Base-by-base conservation (phyloP, 192 early-diverging fungal species). In the Dissophora globulifera region DNA sequence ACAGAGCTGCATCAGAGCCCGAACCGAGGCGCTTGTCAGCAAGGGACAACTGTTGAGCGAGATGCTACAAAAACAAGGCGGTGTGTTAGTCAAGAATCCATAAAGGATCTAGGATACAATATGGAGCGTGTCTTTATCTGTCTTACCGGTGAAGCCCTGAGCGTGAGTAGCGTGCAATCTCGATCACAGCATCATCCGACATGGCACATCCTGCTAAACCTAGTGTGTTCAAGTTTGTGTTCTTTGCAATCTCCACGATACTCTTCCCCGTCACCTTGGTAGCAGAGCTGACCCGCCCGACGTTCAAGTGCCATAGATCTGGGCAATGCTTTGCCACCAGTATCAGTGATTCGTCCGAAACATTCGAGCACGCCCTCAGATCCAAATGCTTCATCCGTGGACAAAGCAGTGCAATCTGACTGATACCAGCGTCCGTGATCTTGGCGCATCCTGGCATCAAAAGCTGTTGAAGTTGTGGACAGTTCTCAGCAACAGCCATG, bases 141-240 rank as follows among this genome's bases (percentile, higher is more conserved):
- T 19, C 52, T 45, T 67, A 76, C 72, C 78, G 71, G 38, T 82
- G 81, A 19, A 82, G 67, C 10, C 62, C 79, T 1, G 62, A 32
- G 0, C 67, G 56, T 10, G 78, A 68, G 26, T 67, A 53, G 29
- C 64, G 69, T 17, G 83, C 81, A 45, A 85, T 52, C 31, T 75
- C 40, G 17, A 84, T 57, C 58, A 87, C 69, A 23, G 80, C 84
- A 15, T 78, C 79, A 45, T 86, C 83, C 0, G 66, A 61, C 45
- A 85, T 78, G 29, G 81, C 83, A 57, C 82, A 86, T 0, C 83
- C 83, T 0, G 83, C 85, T 26, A 86, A 50, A 26, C 83, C 85
- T 26, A 85, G 23, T 2, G 83, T 84, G 4, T 78, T 69, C 2
- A 81, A 63, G 17, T 74, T 57, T 2, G 80, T 84, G 27, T 80